These are phyloP conservation scores for Rauvolfia tetraphylla DNA, from an alignment of 257 asterid genomes.

Conservation along the genomic window DNA sequence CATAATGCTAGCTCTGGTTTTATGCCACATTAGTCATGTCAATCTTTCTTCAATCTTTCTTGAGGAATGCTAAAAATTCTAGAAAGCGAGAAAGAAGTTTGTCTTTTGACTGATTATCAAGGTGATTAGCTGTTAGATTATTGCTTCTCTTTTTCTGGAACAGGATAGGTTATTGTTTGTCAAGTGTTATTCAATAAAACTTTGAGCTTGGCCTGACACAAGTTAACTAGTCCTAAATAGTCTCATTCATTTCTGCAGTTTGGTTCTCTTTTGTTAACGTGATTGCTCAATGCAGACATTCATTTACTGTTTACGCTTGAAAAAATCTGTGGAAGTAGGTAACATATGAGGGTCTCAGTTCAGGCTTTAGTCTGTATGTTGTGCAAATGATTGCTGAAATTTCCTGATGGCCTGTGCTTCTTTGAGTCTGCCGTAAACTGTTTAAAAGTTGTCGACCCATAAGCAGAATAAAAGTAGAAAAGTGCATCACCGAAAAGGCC, in stretches of 20 bases:
- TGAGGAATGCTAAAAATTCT: constrained; percentile 2
- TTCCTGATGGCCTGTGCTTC: neutral
- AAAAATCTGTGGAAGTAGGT: neutral
- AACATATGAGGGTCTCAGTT: neutral
- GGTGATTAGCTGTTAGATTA: constrained; percentile 10
- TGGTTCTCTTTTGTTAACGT: neutral
- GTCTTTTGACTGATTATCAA: constrained; percentile 16
- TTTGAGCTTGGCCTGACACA: constrained; percentile 23
- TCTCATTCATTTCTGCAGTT: neutral
- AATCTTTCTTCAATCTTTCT: constrained; percentile 19
- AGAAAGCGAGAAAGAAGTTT: neutral
- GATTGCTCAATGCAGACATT: too few species aligned
- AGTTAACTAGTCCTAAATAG: neutral
- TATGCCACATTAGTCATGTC: constrained; percentile 13
- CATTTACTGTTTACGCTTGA: neutral
- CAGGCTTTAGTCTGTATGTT: neutral
- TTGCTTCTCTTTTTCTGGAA: constrained; percentile 7
- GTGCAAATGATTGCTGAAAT: neutral
- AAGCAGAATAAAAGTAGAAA: neutral
- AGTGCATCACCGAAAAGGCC: neutral
- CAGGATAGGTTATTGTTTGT: constrained; percentile 20
- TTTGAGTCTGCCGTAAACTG: neutral
- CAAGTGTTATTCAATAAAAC: constrained; percentile 27
- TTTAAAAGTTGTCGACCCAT: too few species aligned
- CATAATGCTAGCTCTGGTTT: constrained; percentile 3